Percentiles rank a stretch among this genome's conserved stretches.
Conservation (phyloP, 2,329 filamentous ascomycete genomes). For the Calonectria honghensis region DNA sequence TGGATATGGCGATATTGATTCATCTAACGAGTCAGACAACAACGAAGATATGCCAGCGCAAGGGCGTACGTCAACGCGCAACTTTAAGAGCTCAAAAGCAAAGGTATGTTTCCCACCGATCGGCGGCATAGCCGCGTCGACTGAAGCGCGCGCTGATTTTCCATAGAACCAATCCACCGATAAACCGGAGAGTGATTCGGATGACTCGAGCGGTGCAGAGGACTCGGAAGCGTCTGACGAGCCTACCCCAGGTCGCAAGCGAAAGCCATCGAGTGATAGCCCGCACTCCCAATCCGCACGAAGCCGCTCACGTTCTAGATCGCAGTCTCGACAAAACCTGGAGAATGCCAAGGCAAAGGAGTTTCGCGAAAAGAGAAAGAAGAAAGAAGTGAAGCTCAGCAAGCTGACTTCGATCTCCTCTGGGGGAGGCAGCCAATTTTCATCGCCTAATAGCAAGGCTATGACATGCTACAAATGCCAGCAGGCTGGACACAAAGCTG, state of each 20-base stretch:
- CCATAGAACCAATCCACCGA: conserved; percentile 45
- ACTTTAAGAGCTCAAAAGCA: conserved; percentile 52
- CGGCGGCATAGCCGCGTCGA: neutral
- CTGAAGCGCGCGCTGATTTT: conserved; percentile 35
- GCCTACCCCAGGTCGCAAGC: conserved; percentile 53
- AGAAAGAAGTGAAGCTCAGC: conserved; percentile 81
- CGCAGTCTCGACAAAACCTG: conserved; percentile 52
- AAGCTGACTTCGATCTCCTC: conserved; percentile 77
- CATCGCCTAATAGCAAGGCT: conserved; percentile 49
- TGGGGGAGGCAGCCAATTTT: conserved; percentile 53
- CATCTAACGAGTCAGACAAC: conserved; percentile 59
- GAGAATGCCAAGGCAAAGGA: conserved; percentile 64
- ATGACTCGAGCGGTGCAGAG: conserved; percentile 54
- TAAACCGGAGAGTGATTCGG: conserved; percentile 46
- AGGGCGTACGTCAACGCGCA: conserved; percentile 62
- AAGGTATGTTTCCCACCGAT: conserved; percentile 54
- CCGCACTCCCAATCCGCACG: conserved; percentile 42
- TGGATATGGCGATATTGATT: conserved; percentile 71
- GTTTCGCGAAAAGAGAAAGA: conserved; percentile 75
- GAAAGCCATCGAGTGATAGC: conserved; percentile 53
- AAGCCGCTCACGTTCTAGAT: conserved; percentile 59
- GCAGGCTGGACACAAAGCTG: conserved; percentile 75
- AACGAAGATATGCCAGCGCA: conserved; percentile 59
- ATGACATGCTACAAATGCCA: conserved; percentile 77
- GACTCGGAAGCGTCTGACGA: conserved; percentile 53